Conservation (phyloP, 345 rosid species). For the Salix suchowensis region DNA sequence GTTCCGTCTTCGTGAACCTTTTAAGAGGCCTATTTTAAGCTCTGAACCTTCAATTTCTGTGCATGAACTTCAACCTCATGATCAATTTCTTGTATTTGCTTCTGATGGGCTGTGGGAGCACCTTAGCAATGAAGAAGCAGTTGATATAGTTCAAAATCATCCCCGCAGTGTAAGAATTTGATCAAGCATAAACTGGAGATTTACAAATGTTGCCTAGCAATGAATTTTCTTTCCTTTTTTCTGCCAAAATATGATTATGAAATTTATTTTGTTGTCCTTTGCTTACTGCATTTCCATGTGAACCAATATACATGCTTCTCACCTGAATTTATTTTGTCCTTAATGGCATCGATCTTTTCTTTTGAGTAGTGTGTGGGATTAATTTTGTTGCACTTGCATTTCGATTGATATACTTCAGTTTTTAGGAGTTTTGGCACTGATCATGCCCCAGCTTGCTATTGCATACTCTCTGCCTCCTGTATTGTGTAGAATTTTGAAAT, state of each 20-base stretch:
- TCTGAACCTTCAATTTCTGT: constrained; percentile 26
- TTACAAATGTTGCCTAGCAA: too few species aligned
- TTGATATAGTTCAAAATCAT: constrained; percentile 29
- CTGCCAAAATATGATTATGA: too few species aligned
- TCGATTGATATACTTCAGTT: too few species aligned
- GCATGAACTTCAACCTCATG: constrained; percentile 23
- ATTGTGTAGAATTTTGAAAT: not conserved
- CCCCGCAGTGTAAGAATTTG: constrained; percentile 20
- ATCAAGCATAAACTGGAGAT: too few species aligned
- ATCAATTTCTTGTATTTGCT: constrained; percentile 28
- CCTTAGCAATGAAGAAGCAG: constrained; percentile 33
- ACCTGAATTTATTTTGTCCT: not conserved
- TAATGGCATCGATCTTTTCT: too few species aligned
- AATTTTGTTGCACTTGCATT: too few species aligned
- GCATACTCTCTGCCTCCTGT: not conserved
- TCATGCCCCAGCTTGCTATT: not conserved
- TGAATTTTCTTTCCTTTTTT: too few species aligned
- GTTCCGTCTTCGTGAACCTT: constrained; percentile 33
- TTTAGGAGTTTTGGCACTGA: not conserved
- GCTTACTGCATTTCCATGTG: too few species aligned
- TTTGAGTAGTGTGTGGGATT: too few species aligned
- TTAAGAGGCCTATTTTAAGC: constrained; percentile 30
- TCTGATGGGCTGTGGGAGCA: constrained; percentile 38
- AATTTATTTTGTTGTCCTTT: not conserved
- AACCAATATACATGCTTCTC: not conserved